Evolutionary conservation across 371 early-diverging fungal species (phyloP).

Genomic region (Haplosporangium sp.): DNA sequence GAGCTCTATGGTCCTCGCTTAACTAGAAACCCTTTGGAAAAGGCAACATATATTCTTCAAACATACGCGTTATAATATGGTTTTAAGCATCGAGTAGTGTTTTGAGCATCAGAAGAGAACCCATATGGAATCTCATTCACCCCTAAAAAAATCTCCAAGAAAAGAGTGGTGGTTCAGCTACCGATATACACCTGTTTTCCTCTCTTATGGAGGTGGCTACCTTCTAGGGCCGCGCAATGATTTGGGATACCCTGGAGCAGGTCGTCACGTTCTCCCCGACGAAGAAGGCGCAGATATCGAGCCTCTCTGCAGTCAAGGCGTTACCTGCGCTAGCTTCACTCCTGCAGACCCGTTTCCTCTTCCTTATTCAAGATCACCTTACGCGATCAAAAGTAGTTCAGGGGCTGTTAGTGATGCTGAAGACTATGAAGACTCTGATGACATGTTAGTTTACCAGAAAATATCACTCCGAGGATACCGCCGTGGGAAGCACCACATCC

Average conservation of each 20-base stretch:
- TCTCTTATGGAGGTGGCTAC: conserved; percentile 32
- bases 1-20: conserved; percentile 66
- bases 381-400: conserved; percentile 1
- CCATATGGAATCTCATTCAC: conserved; percentile 60
- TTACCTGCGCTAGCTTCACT: conserved; percentile 61
- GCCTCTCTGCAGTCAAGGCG: conserved; percentile 57
- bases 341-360: conserved; percentile 57
- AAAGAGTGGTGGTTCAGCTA: conserved; percentile 3
- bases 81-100: conserved; percentile 52
- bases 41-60: too few species aligned
- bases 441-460: neutral
- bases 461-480: neutral
- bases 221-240: conserved; percentile 39
- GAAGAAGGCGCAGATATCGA: conserved; percentile 58
- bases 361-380: conserved; percentile 41
- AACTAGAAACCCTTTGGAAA: conserved; percentile 58
- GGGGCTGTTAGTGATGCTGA: neutral
- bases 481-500: conserved; percentile 9
- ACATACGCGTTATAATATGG: neutral
- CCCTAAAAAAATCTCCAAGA: conserved; percentile 15
- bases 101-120: conserved; percentile 70
- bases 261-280: conserved; percentile 30
- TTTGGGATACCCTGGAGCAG: conserved; percentile 41
- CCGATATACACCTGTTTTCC: conserved; percentile 27
- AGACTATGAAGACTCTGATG: neutral